A percentile compares a stretch with the other conserved stretches of the same genome.
Evolutionary conservation across 768 basidiomycete genomes (phyloP).

Genomic region (Tylopilus plumbeoviolaceoides): DNA sequence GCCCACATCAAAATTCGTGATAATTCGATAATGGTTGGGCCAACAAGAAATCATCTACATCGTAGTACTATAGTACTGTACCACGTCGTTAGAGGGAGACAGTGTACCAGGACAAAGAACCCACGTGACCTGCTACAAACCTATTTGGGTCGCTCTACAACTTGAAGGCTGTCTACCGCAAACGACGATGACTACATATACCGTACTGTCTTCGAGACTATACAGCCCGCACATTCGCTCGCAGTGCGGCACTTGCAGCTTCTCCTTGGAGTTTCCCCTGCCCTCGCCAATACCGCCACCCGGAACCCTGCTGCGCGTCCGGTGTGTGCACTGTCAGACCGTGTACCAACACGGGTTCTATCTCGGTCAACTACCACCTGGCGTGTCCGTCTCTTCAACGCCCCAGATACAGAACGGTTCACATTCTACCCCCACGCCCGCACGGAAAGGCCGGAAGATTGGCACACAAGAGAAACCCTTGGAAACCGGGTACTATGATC

Average conservation of each 20-base stretch:
- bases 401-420: conserved; percentile 19
- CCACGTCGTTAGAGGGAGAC: too few species aligned
- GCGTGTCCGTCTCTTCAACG: conserved; percentile 11
- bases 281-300: conserved; percentile 55
- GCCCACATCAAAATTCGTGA: too few species aligned
- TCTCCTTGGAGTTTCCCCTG: conserved; percentile 62
- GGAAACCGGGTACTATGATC: conserved; percentile 89
- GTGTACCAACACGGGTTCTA: conserved; percentile 65
- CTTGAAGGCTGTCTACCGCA: not conserved
- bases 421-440: conserved; percentile 12
- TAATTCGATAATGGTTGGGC: too few species aligned
- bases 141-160: conserved; percentile 1
- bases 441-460: conserved; percentile 66
- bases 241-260: conserved; percentile 53
- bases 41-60: too few species aligned
- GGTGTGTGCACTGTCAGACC: conserved; percentile 65
- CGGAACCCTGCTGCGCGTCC: conserved; percentile 57
- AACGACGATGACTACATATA: conserved; percentile 43
- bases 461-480: conserved; percentile 86
- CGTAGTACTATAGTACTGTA: too few species aligned
- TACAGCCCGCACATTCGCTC: conserved; percentile 64
- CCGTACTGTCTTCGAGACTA: conserved; percentile 60
- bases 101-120: too few species aligned
- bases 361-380: conserved; percentile 50
- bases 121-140: conserved; percentile 13